phyloP scores from a whole-genome alignment of 2,329 filamentous ascomycete genomes.

The Ophiocordyceps australis region DNA sequence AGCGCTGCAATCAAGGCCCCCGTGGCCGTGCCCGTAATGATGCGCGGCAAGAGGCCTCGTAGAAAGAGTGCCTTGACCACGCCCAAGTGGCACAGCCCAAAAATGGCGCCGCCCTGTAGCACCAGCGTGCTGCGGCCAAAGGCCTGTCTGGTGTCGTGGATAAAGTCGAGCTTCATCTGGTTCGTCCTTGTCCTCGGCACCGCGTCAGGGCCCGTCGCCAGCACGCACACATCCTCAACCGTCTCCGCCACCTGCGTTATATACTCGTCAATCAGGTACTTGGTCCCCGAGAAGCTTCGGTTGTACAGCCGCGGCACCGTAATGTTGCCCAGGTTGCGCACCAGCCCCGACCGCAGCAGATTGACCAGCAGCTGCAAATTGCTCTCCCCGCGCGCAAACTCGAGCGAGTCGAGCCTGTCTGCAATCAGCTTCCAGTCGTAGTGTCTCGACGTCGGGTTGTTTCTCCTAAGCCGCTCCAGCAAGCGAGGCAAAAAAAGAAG shows the following conservation, averaged over 20 bases:
- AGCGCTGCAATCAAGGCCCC: slow-evolving; percentile 80
- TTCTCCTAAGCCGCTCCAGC: slow-evolving; percentile 47
- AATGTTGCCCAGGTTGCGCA: slow-evolving; percentile 86
- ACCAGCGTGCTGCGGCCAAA: slow-evolving; percentile 78
- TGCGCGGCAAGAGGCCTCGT: slow-evolving; percentile 64
- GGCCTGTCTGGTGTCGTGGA: slow-evolving; percentile 74
- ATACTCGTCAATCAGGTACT: slow-evolving; percentile 81
- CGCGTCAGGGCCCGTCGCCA: slow-evolving; percentile 31
- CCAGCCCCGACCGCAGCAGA: slow-evolving; percentile 57
- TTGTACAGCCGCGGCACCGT: slow-evolving; percentile 68
- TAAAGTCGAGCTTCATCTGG: slow-evolving; percentile 67
- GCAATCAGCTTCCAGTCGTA: slow-evolving; percentile 81
- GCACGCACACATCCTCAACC: slow-evolving; percentile 53
- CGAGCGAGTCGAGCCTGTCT: slow-evolving; percentile 54
- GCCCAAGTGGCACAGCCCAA: slow-evolving; percentile 77
- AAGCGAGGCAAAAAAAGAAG: no score
- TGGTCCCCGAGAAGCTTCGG: slow-evolving; percentile 72
- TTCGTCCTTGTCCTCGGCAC: slow-evolving; percentile 33
- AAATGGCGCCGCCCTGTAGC: slow-evolving; percentile 78
- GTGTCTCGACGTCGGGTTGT: slow-evolving; percentile 60
- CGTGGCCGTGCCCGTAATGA: slow-evolving; percentile 81
- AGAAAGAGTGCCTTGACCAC: slow-evolving; percentile 78
- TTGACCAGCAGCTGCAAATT: slow-evolving; percentile 63
- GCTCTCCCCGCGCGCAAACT: slow-evolving; percentile 47
- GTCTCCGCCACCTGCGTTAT: slow-evolving; percentile 69